Evolutionary conservation across 331 rosid genomes (phyloP).

Genomic region (Stylosanthes scabra): DNA sequence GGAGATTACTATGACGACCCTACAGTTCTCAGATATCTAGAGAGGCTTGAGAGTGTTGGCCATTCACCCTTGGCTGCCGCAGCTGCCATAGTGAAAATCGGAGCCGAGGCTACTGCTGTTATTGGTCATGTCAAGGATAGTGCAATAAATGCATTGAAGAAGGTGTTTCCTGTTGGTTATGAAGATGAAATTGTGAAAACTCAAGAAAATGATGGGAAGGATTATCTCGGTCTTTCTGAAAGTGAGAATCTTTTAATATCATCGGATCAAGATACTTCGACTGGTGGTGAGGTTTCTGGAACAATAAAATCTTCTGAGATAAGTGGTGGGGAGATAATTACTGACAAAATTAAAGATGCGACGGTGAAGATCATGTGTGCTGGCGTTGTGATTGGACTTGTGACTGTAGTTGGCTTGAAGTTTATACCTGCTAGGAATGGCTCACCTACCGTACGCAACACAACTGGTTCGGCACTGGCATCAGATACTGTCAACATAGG

Average conservation of each 20-base stretch:
- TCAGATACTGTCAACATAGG: constrained; percentile 62
- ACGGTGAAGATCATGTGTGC: constrained; percentile 88
- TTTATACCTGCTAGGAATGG: constrained; percentile 62
- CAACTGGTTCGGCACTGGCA: constrained; percentile 53
- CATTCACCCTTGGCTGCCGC: constrained; percentile 98
- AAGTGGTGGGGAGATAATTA: constrained; percentile 52
- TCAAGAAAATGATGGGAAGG: constrained; percentile 54
- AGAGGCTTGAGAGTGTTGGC: constrained; percentile 77
- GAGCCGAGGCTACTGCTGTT: constrained; percentile 96
- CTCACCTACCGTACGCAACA: constrained; percentile 48
- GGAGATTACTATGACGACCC: constrained; percentile 97
- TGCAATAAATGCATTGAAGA: constrained; percentile 78
- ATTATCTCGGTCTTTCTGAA: constrained; percentile 52
- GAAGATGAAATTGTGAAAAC: constrained; percentile 47
- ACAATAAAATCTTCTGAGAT: constrained; percentile 43
- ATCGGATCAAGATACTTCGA: constrained; percentile 49
- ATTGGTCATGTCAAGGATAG: constrained; percentile 86
- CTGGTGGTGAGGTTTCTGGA: constrained; percentile 57
- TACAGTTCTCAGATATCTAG: constrained; percentile 81
- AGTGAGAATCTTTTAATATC: constrained; percentile 53
- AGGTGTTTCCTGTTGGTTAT: constrained; percentile 78
- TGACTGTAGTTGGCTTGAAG: constrained; percentile 77
- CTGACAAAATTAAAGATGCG: constrained; percentile 75
- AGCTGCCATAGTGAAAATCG: constrained; percentile 90
- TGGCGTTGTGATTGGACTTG: constrained; percentile 81